A percentile compares a stretch with the other conserved stretches of the same genome.
Evolutionary conservation across 2,329 filamentous ascomycete species (phyloP).

Genomic region (Calonectria naviculata): DNA sequence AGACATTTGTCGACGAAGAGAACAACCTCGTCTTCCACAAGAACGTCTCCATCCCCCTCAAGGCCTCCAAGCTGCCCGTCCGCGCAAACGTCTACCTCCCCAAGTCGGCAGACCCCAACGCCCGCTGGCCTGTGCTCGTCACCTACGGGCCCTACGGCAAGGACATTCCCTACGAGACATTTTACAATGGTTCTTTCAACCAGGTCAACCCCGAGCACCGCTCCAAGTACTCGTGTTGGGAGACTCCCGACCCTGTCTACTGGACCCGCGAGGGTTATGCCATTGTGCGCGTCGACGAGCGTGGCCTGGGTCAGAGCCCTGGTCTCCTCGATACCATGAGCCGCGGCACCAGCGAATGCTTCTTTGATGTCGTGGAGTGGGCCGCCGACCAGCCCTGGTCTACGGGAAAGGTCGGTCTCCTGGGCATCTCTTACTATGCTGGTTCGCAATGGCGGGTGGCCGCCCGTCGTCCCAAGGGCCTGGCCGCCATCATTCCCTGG

Average conservation of each 20-base stretch:
- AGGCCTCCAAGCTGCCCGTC: conserved; percentile 12
- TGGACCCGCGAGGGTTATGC: conserved; percentile 67
- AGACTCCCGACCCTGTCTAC: conserved; percentile 67
- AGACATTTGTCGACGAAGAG: conserved; percentile 12
- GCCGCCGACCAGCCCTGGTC: conserved; percentile 57
- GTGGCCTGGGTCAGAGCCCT: conserved; percentile 59
- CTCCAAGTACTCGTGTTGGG: conserved; percentile 67
- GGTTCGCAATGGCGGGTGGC: conserved; percentile 61
- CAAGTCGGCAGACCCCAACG: conserved; percentile 22
- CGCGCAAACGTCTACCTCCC: conserved; percentile 47
- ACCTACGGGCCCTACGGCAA: conserved; percentile 24
- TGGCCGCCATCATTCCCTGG: conserved; percentile 59
- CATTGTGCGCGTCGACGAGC: conserved; percentile 64
- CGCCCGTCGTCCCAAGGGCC: conserved; percentile 56
- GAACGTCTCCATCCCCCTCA: conserved; percentile 24
- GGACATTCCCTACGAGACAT: conserved; percentile 19
- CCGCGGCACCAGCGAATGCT: conserved; percentile 58
- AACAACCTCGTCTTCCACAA: conserved; percentile 21
- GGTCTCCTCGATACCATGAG: conserved; percentile 62
- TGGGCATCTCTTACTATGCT: conserved; percentile 61
- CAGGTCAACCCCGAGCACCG: conserved; percentile 66
- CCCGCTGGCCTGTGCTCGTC: conserved; percentile 18
- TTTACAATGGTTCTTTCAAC: conserved; percentile 45
- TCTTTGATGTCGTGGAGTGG: conserved; percentile 63
- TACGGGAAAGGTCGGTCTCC: conserved; percentile 58